Evolutionary conservation across 2,329 filamentous ascomycete species (phyloP), one percentile per base, ranked within the genome.

Genomic region (Clarireedia homoeocarpa): DNA sequence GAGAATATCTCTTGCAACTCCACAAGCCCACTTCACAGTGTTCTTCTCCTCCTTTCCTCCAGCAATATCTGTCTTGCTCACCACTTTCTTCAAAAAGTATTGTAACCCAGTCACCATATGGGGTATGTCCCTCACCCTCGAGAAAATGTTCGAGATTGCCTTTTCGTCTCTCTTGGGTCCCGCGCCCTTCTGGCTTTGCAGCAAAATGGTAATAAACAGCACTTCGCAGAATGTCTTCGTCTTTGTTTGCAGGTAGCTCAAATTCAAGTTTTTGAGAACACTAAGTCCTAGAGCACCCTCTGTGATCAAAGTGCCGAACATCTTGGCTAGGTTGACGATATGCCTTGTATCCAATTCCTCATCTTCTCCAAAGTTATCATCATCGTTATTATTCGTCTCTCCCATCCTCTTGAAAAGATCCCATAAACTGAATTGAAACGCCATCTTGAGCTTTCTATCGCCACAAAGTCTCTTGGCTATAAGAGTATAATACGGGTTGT

Each of bases 401-500:
- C 91, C 92, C 71, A 96, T 82, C 38, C 83, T 80, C 65, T 87
- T 85, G 71, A 96, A 95, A 9, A 92, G 77, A 63, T 88, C 89
- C 85, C 91, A 95, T 1, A 97, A 75, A 6, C 86, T 83, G 65
- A 92, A 91, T 68, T 94, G 89, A 68, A 97, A 95, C 1, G 89
- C 85, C 73, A 92, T 92, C 59, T 84, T 83, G 62, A 95, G 79
- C 64, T 84, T 83, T 62, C 83, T 83, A 58, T 91, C 88, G 3
- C 77, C 76, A 66, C 91, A 95, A 7, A 96, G 78, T 61, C 85
- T 85, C 48, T 82, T 82, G 9, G 90, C 91, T 39, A 99, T 85
- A 1, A 96, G 76, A 0, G 89, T 88, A 69, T 99, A 99, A 73
- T 95, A 99, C 0, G 88, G 89, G 66, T 99, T 99, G 72, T 96